Evolutionary conservation across 2,329 filamentous ascomycete genomes (phyloP).

Genomic region (Fusarium albosuccineum): DNA sequence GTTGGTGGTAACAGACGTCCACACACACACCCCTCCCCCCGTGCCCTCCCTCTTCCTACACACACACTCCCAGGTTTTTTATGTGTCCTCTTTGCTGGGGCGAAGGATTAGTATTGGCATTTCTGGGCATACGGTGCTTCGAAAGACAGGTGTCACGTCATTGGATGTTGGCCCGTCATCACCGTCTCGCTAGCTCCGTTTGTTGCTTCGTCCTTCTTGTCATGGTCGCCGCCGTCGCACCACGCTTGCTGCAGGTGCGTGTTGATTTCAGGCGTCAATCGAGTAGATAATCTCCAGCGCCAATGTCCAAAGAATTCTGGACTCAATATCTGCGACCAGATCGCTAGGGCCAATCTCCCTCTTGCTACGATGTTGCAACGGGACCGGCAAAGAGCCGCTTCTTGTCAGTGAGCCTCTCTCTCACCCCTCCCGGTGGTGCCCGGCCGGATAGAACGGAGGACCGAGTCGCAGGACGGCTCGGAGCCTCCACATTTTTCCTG

Average conservation of each 20-base stretch:
- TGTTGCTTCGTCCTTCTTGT: slow-evolving; percentile 21
- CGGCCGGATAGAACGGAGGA: slow-evolving; percentile 23
- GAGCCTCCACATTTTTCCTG: slow-evolving; percentile 12
- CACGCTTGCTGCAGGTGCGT: slow-evolving; percentile 32
- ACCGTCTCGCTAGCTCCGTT: slow-evolving; percentile 20
- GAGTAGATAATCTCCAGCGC: slow-evolving; percentile 12
- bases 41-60: slow-evolving; percentile 5
- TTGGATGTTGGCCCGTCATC: slow-evolving; percentile 26
- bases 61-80: slow-evolving; percentile 28
- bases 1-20: slow-evolving; percentile 16
- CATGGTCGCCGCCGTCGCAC: slow-evolving; percentile 26
- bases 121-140: slow-evolving; percentile 39
- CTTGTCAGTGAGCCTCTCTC: slow-evolving; percentile 5
- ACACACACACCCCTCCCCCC: slow-evolving; percentile 20
- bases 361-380: slow-evolving; percentile 14
- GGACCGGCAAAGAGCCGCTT: slow-evolving; percentile 22
- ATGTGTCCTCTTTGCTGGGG: slow-evolving; percentile 26
- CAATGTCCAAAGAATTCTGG: slow-evolving; percentile 14
- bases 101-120: slow-evolving; percentile 37
- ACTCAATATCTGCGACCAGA: slow-evolving; percentile 12
- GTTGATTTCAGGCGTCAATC: slow-evolving; percentile 13
- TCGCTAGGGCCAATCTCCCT: slow-evolving; percentile 4
- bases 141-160: slow-evolving; percentile 28
- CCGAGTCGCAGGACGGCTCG: slow-evolving; percentile 21
- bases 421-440: slow-evolving; percentile 9